Base-by-base conservation (phyloP, 169 alveolate species). In the Eimeria tenella region DNA sequence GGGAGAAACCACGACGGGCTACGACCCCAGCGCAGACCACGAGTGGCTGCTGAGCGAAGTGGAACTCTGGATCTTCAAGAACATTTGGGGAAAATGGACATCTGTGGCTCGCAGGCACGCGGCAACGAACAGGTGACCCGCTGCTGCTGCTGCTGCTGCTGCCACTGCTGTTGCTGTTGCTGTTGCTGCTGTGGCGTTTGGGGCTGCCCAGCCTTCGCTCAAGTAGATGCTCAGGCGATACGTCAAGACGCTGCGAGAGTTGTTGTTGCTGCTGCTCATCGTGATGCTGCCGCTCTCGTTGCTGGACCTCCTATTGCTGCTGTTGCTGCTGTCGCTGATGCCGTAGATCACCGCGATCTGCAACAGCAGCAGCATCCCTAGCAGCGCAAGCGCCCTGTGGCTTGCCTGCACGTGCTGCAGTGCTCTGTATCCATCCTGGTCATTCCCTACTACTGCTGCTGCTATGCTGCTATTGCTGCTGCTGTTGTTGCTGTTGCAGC, bases 41-140 rank as follows among this genome's bases (percentile, higher is more conserved):
- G 95, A 74, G 86, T 96, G 98, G 98, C 96, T 96, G 56, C 70
- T 94, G 68, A 93, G 84, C 73, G 98, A 96, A 74, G 94, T 96
- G 31, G 96, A 96, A 84, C 96, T 96, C 77, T 96, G 98, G 98
- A 96, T 96, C 3, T 96, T 93, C 93, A 96, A 96, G 84, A 96
- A 96, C 79, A 60, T 96, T 25, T 88, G 95, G 95, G 90, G 96
- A 9, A 86, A 87, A 49, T 96, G 98, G 98, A 63, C 95, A 15
- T 75, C 96, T 19, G 81, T 96, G 68, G 96, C 96, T 10, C 94
- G 96, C 62, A 87, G 96, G n/a, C 96, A 95, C 49, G 77, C 74
- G 13, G 95, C 94, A 68, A 75, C 96, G 65, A 81, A 94, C 82
- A 95, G 93, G 79, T 93, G 56, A 21, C 68, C 68, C 17, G 68